Conservation (phyloP, 176 grass and related monocot genomes). For the Oryza coarctata region DNA sequence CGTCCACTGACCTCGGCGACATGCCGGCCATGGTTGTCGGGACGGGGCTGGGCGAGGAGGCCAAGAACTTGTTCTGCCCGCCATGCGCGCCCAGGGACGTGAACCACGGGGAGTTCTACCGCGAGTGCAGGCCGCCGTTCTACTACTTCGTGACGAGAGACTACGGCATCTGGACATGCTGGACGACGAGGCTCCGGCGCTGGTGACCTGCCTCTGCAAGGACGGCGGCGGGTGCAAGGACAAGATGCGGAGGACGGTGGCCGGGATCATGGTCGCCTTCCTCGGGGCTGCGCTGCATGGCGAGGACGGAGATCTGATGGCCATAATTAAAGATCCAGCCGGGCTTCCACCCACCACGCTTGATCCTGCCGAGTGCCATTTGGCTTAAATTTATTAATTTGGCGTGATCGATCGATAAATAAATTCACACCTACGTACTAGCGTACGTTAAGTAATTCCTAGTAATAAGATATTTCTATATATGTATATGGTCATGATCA, state of each 20-base stretch:
- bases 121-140: slow-evolving; percentile 48
- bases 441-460: too few relatives aligned
- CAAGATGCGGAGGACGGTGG: slow-evolving; percentile 49
- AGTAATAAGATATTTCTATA: too few relatives aligned
- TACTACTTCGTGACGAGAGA: slow-evolving; percentile 57
- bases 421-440: not conserved
- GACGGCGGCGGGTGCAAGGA: slow-evolving; percentile 50
- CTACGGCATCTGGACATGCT: slow-evolving; percentile 69
- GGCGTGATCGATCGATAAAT: not conserved
- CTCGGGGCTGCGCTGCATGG: slow-evolving; percentile 33
- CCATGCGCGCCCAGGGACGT: slow-evolving; percentile 49
- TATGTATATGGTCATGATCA: too few relatives aligned
- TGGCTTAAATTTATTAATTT: slow-evolving; percentile 10
- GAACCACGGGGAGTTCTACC: slow-evolving; percentile 58
- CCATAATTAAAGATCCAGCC: slow-evolving; percentile 37
- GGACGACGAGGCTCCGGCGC: slow-evolving; percentile 38
- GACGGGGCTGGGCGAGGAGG: slow-evolving; percentile 49
- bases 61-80: slow-evolving; percentile 41
- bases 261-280: slow-evolving; percentile 51
- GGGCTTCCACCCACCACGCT: slow-evolving; percentile 38
- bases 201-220: slow-evolving; percentile 53
- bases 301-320: slow-evolving; percentile 33
- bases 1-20: slow-evolving; percentile 30
- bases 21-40: slow-evolving; percentile 53
- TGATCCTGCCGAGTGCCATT: slow-evolving; percentile 30